Percentiles rank a stretch among this genome's conserved stretches.
phyloP scores from a whole-genome alignment of 2,329 filamentous ascomycete genomes.

The Curvularia spicifera region DNA sequence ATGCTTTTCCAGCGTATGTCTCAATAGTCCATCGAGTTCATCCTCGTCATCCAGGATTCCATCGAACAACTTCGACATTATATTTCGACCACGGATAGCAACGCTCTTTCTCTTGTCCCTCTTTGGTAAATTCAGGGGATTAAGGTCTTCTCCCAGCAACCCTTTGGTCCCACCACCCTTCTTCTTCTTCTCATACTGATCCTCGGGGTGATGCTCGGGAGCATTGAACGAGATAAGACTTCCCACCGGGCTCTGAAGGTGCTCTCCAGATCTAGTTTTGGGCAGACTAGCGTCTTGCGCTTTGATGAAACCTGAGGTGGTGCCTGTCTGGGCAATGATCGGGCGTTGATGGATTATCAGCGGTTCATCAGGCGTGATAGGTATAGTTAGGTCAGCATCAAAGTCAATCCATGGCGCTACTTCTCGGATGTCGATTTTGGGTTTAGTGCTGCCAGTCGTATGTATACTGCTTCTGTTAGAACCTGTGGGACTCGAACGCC shows the following conservation, averaged over 20 bases:
- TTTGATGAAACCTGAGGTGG: background rate
- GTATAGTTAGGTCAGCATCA: conserved; percentile 12
- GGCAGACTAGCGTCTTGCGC: background rate
- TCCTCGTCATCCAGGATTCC: conserved; percentile 7
- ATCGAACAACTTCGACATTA: conserved; percentile 33
- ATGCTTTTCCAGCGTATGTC: background rate
- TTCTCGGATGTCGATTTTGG: conserved; percentile 24
- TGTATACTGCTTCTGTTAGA: conserved; percentile 23
- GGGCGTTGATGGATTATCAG: conserved; percentile 4
- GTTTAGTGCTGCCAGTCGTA: conserved; percentile 11
- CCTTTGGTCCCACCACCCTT: conserved; percentile 8
- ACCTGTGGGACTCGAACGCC: background rate
- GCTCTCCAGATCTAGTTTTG: background rate
- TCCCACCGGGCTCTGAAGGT: background rate
- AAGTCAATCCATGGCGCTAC: conserved; percentile 35
- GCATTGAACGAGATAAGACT: background rate
- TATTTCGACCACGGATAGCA: conserved; percentile 21
- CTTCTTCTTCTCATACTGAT: background rate
- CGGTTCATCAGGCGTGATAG: background rate
- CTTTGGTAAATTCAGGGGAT: conserved; percentile 1
- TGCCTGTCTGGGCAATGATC: background rate
- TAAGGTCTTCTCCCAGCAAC: background rate
- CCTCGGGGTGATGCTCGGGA: background rate
- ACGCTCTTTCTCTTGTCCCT: conserved; percentile 20
- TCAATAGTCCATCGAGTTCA: background rate